Base-by-base conservation (phyloP, 1,284 basidiomycete genomes). In the Ustilago loliicola region DNA sequence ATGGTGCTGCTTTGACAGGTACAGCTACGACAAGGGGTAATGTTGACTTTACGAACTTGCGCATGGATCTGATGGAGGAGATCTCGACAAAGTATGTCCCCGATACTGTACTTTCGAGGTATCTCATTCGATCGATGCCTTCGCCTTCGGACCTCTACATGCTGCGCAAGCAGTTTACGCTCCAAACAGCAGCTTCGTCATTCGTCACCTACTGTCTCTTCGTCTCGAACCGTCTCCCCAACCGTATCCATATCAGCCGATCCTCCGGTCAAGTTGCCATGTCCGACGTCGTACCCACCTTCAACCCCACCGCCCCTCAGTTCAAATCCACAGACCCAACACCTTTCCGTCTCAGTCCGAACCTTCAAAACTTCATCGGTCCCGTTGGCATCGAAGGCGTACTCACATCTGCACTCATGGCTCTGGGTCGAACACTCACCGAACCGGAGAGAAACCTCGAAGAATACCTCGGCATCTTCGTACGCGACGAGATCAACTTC, bases 281-380 rank as follows among this genome's bases (percentile, higher is more conserved):
- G 84, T 80, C 80, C 10, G 85, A 86, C 60, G 78, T 85, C 3
- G 80, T 86, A 4, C 85, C 85, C 1, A 81, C 82, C 1, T 83
- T 86, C 69, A 81, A 80, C 45, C 90, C 92, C 67, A 92, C 89
- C 34, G 88, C 88, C 34, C 93, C 94, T 0, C 87, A 93, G 45
- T 93, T 95, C 84, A 90, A 90, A 32, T 92, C 93, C 2, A 91
- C 89, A 74, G 97, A 99, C 80, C 89, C 92, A 2, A 95, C 98
- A 13, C 96, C 97, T 0, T 99, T 99, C 93, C 92, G 97, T 11
- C 91, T 98, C 79, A 98, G 95, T 13, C 96, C 96, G 2, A 98
- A 98, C 87, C 91, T 99, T 88, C 98, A 99, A 87, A 90, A 91
- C 81, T 97, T 99, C 88, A 88, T 99, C 58, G 95, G 94, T 0